These are phyloP conservation scores for Monotropa hypopitys DNA, from an alignment of 179 eudicot genomes.

Conservation along the genomic window DNA sequence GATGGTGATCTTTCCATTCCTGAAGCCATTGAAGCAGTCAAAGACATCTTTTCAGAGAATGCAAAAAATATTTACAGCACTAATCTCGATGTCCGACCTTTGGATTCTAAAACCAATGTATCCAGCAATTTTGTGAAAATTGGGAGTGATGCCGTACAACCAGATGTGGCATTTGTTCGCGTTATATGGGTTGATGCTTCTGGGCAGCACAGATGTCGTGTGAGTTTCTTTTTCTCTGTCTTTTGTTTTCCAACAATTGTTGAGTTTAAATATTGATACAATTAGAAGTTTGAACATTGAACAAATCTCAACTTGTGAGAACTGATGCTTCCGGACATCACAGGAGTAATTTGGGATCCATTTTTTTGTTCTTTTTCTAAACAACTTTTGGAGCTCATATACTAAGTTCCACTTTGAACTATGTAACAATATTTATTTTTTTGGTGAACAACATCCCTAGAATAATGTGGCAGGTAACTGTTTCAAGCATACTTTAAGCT, in stretches of 20 bases:
- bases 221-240: constrained; percentile 21
- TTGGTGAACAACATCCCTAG: not conserved
- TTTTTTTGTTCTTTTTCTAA: not conserved
- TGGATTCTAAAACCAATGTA: constrained; percentile 10
- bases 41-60: constrained; percentile 68
- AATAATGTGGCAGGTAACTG: not conserved
- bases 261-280: not conserved
- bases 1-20: constrained; percentile 78
- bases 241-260: not conserved
- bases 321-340: not conserved
- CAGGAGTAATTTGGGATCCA: not conserved
- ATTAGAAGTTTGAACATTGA: not conserved
- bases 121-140: constrained; percentile 16
- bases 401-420: not conserved
- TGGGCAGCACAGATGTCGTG: constrained; percentile 95
- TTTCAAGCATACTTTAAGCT: not conserved
- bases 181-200: constrained; percentile 83
- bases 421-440: not conserved
- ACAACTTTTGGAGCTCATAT: not conserved
- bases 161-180: constrained; percentile 48
- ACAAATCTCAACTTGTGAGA: not conserved
- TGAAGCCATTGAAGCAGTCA: constrained; percentile 79
- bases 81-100: constrained; percentile 15
- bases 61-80: constrained; percentile 63
- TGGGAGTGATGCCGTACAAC: constrained; percentile 21